Evolutionary conservation across 768 basidiomycete genomes (phyloP), one percentile per base, ranked within the genome.

Genomic region (Crassisporium funariophilum): DNA sequence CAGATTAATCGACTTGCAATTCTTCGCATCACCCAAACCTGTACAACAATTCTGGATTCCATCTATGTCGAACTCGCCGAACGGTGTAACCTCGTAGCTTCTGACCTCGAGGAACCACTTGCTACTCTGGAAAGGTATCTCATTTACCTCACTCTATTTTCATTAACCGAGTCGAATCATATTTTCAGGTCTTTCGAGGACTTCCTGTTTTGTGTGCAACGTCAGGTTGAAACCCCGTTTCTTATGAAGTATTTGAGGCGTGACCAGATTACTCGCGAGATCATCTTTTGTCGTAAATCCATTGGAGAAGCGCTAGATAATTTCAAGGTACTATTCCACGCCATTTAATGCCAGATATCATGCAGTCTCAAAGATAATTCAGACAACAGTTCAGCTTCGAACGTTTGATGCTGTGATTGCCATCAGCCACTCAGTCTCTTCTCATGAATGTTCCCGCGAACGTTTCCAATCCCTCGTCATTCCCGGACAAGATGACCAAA

Each of bases 231-330:
- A 31, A 67, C 82, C 1, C 81, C 85, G 0, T 88, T 88, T 64
- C 64, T 89, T 52, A 83, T 82, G 63, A 74, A 83, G 4, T 88
- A 86, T 57, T 68, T 88, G 19, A 78, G 79, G 56, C 74, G 83
- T 21, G 82, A 84, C 12, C 85, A 88, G 45, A 81, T 78, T 8
- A 53, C 68, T 3, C 41, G 50, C 21, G 53, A 54, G 19, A 78
- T 90, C 27, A 56, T 62, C 0, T 65, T 60, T 2, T 85, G 83
- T 41, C 77, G 82, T 41, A 68, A 75, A 9, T 70, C 70, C 1
- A 68, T 90, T 16, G 68, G 70, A 19, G 78, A 84, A 27, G 78
- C 80, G 4, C 59, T 85, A 75, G 46, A 48, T 70, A 65, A 23
- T 9, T 58, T 54, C 22, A 47, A 55, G 8, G 62, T 61, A 19